Conservation (phyloP, 2,329 filamentous ascomycete species). For the Chaetoscypha palmicola region DNA sequence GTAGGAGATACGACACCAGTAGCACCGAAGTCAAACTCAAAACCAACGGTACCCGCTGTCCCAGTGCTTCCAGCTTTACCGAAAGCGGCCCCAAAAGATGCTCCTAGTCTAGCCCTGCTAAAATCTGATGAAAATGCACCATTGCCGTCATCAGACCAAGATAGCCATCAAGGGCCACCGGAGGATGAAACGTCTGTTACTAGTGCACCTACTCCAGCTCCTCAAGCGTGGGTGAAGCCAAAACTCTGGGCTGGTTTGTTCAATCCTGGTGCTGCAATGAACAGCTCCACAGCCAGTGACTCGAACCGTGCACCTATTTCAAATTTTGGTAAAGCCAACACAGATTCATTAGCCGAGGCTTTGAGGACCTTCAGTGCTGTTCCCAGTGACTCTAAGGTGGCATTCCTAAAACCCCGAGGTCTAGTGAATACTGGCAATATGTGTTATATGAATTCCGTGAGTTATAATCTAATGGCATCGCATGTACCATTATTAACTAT, state of each 20-base stretch:
- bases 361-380: constrained; percentile 63
- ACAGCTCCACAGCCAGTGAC: constrained; percentile 29
- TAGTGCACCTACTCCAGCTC: constrained; percentile 34
- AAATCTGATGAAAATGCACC: constrained; percentile 13
- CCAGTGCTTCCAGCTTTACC: constrained; percentile 41
- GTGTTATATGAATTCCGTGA: constrained; percentile 99
- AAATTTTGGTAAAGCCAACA: constrained; percentile 40
- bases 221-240: constrained; percentile 37
- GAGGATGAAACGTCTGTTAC: constrained; percentile 16
- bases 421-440: constrained; percentile 97
- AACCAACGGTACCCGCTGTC: constrained; percentile 35
- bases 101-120: constrained; percentile 11
- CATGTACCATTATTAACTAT: constrained; percentile 30
- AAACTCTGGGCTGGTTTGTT: constrained; percentile 66
- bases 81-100: constrained; percentile 36
- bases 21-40: constrained; percentile 25
- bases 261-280: constrained; percentile 39
- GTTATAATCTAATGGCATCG: constrained; percentile 31
- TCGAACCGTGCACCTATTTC: constrained; percentile 30
- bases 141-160: constrained; percentile 5
- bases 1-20: constrained; percentile 24
- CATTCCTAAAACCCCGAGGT: constrained; percentile 86
- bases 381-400: constrained; percentile 52
- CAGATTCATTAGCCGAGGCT: constrained; percentile 66
- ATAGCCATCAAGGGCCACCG: constrained; percentile 4